Evolutionary conservation across 805 yeast species (phyloP).

Genomic region (Metschnikowia chrysomelidarum): DNA sequence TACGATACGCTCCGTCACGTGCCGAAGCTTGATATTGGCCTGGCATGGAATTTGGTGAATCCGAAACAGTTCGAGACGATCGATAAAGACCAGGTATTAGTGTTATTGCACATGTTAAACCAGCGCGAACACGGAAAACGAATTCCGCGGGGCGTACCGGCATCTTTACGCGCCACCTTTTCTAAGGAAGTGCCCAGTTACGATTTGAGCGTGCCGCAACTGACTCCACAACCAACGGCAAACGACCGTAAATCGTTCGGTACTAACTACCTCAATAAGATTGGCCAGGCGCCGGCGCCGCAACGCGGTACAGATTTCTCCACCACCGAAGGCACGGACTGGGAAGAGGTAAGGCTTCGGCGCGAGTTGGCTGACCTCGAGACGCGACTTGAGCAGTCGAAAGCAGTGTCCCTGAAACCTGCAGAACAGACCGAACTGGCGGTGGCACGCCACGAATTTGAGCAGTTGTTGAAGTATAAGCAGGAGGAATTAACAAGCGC

Average conservation of each 20-base stretch:
- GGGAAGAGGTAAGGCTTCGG: conserved; percentile 87
- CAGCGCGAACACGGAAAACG: conserved; percentile 83
- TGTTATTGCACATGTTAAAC: conserved; percentile 85
- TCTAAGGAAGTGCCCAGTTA: conserved; percentile 80
- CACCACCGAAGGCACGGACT: conserved; percentile 73
- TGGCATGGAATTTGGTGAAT: conserved; percentile 94
- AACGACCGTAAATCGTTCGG: conserved; percentile 45
- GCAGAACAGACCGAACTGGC: conserved; percentile 19
- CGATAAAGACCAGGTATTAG: conserved; percentile 89
- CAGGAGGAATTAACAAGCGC: conserved; percentile 48
- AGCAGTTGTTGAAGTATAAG: conserved; percentile 78
- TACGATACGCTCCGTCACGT: conserved; percentile 68
- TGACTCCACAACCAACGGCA: conserved; percentile 16
- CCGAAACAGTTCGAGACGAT: conserved; percentile 85
- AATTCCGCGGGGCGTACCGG: conserved; percentile 94
- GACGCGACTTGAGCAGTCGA: conserved; percentile 54
- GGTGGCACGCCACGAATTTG: conserved; percentile 60
- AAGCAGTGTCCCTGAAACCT: conserved; percentile 16
- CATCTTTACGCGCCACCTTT: conserved; percentile 85
- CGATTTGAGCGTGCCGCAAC: conserved; percentile 39
- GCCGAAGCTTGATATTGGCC: conserved; percentile 79
- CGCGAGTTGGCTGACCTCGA: conserved; percentile 78
- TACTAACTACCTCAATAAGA: conserved; percentile 50
- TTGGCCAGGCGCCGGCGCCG: conserved; percentile 48
- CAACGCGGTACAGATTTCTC: conserved; percentile 67